Evolutionary conservation across 257 asterid genomes (phyloP).

Genomic region (Solanum etuberosum): DNA sequence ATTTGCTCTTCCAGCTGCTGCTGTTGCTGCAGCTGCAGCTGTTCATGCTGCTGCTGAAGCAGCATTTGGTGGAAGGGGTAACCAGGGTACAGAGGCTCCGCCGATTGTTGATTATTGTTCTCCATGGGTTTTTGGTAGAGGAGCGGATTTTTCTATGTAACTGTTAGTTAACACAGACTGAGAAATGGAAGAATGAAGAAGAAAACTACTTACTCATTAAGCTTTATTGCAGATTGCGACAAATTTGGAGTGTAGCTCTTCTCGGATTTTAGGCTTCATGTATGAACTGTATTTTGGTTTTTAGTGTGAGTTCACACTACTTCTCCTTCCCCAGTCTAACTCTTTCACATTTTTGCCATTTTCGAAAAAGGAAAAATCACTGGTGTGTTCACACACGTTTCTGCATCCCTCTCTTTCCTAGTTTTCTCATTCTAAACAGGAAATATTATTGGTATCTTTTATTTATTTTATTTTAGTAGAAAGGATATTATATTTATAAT

Average conservation of each 20-base stretch:
- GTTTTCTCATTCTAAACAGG: background rate
- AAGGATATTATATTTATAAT: background rate
- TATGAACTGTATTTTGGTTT: background rate
- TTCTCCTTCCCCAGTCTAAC: background rate
- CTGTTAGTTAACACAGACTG: background rate
- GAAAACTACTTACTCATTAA: slow-evolving; percentile 10
- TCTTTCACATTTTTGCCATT: background rate
- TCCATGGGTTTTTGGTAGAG: background rate
- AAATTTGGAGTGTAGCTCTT: background rate
- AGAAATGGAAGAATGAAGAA: background rate
- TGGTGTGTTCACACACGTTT: background rate
- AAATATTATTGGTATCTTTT: too few relatives aligned
- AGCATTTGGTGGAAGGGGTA: background rate
- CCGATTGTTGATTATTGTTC: background rate
- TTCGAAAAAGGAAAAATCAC: background rate
- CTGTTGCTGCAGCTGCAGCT: background rate
- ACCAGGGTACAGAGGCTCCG: background rate
- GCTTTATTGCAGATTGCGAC: slow-evolving; percentile 11
- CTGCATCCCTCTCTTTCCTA: background rate
- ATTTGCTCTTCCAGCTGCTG: slow-evolving; percentile 40
- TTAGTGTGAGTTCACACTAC: background rate
- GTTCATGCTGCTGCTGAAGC: background rate
- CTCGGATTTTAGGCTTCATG: background rate
- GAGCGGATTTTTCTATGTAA: background rate
- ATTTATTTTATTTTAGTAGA: too few relatives aligned